phyloP scores from a whole-genome alignment of 192 early-diverging fungal species.

The Phycomyces nitens region DNA sequence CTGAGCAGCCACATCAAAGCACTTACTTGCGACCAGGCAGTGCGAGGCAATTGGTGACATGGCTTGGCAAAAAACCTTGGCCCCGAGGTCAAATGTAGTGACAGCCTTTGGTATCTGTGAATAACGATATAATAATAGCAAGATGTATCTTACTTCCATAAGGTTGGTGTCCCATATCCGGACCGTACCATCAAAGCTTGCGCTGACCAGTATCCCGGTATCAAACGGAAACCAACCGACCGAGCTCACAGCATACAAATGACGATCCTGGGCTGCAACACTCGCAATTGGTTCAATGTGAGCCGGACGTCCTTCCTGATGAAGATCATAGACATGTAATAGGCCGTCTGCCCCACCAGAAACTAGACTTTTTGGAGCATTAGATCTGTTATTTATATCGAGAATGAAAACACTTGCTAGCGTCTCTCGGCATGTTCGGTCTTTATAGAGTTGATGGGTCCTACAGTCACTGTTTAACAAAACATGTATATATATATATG shows the following conservation, averaged over 20 bases:
- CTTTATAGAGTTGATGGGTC: conserved; percentile 46
- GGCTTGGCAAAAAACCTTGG: conserved; percentile 63
- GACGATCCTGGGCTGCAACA: conserved; percentile 45
- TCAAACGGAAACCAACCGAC: conserved; percentile 83
- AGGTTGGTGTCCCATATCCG: conserved; percentile 79
- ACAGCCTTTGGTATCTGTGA: conserved; percentile 37
- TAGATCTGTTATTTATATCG: background rate
- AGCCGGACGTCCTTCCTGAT: conserved; percentile 16
- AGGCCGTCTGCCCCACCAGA: conserved; percentile 58
- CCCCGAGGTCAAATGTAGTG: conserved; percentile 65
- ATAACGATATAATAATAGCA: background rate
- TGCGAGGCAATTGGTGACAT: conserved; percentile 78
- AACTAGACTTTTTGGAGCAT: conserved; percentile 45
- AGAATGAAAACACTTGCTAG: conserved; percentile 45
- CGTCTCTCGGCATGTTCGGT: conserved; percentile 50
- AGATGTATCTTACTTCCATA: conserved; percentile 50
- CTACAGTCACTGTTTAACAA: conserved; percentile 12
- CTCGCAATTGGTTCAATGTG: conserved; percentile 30
- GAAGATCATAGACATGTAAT: conserved; percentile 62
- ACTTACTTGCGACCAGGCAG: conserved; percentile 71
- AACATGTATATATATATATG: background rate
- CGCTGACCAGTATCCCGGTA: conserved; percentile 78
- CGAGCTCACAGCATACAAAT: conserved; percentile 64
- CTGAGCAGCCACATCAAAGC: too few relatives aligned
- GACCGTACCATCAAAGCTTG: conserved; percentile 73